Conservation (phyloP, 2,329 filamentous ascomycete genomes). For the Trichoderma harzianum region DNA sequence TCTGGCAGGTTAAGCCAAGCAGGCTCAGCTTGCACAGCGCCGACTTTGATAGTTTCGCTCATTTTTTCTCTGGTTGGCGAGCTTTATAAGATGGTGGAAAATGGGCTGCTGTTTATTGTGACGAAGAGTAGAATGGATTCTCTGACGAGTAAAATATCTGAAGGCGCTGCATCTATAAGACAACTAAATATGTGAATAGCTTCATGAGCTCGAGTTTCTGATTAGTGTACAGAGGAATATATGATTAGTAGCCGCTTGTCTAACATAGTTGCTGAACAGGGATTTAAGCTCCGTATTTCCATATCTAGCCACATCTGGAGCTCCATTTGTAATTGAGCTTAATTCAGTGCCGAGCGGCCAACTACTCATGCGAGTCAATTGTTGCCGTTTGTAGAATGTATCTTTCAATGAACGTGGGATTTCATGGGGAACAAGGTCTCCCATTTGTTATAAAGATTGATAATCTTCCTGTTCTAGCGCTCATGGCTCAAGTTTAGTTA, state of each 20-base stretch:
- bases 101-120: too few species aligned
- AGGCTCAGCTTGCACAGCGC: conserved; percentile 56
- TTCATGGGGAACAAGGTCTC: neutral
- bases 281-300: neutral
- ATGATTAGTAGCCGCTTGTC: neutral
- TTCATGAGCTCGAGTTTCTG: neutral
- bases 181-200: neutral
- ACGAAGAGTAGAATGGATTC: neutral
- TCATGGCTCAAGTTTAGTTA: neutral
- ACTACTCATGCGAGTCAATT: neutral
- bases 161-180: neutral
- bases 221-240: neutral
- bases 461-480: neutral
- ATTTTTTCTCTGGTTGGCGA: neutral
- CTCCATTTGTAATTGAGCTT: neutral
- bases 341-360: neutral
- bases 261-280: neutral
- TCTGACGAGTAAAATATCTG: neutral
- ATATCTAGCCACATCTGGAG: neutral
- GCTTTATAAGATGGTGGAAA: neutral
- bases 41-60: conserved; percentile 33
- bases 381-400: neutral
- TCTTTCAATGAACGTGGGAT: neutral
- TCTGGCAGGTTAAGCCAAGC: conserved; percentile 55
- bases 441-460: neutral